A percentile compares a stretch with the other conserved stretches of the same genome.
Evolutionary conservation across 257 asterid genomes (phyloP).

Genomic region (Primulina eburnea): DNA sequence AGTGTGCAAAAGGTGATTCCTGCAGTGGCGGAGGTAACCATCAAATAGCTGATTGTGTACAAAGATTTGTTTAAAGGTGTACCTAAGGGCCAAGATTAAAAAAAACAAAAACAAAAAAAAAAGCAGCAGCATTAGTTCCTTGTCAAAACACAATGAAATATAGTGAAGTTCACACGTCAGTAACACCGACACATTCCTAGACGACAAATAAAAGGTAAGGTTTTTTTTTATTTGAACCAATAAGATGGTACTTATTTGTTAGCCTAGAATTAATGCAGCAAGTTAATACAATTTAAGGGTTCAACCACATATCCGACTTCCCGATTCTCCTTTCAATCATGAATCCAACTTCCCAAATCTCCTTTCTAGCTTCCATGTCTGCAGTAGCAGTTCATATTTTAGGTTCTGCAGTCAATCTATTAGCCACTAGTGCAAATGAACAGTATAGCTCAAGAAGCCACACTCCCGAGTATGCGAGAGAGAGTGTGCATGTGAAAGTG

Average conservation of each 20-base stretch:
- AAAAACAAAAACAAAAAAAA: no score
- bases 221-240: no score
- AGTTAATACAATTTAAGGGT: background rate
- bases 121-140: background rate
- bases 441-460: no score
- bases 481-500: background rate
- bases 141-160: background rate
- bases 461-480: background rate
- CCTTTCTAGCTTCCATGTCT: background rate
- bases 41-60: conserved; percentile 67
- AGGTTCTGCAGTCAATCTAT: background rate
- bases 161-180: background rate
- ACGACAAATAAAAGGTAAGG: background rate
- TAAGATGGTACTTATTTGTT: background rate
- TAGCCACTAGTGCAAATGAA: no score
- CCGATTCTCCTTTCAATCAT: background rate
- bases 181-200: background rate
- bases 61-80: conserved; percentile 73
- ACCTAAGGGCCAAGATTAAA: conserved; percentile 55
- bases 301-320: background rate
- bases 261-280: background rate
- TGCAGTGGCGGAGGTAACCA: conserved; percentile 71
- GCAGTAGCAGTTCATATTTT: background rate
- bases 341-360: no score
- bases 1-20: conserved; percentile 76